Evolutionary conservation across 164 flowering plant genomes (phyloP), one percentile per base, ranked within the genome.

Genomic region (Brasenia schreberi): DNA sequence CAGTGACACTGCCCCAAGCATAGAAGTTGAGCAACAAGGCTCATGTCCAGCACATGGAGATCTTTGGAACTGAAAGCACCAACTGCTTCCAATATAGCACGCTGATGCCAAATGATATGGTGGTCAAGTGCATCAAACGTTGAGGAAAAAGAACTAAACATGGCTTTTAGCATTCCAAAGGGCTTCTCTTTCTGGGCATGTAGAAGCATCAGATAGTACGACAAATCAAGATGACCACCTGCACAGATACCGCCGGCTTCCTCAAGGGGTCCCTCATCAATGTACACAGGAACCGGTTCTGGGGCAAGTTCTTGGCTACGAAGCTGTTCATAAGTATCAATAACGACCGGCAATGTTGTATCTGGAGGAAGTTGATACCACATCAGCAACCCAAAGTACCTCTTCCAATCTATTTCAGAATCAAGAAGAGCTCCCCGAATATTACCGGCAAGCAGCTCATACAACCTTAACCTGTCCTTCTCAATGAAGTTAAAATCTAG

Each of bases 61-160:
- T 90, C 94, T 68, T 80, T 81, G 10, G 88, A 87, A 75, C 78
- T 83, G 73, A 85, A 81, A 76, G 84, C 86, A 42, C 99, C 99
- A 62, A 87, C 73, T 59, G 99, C 92, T 79, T 92, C 97, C 79
- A 95, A 72, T 63, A 88, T 71, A n/a, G 81, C 83, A 68, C 97
- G 89, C 66, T 95, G 99, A 79, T 95, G 99, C 99, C 99, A 95
- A 67, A 95, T 89, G 96, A 95, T 95, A 79, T 95, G 99, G 75
- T 92, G 80, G 73, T 95, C 99, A 73, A 92, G 94, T 56, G 94
- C 88, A 80, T 95, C 99, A 79, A 81, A 64, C 45, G 97, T 88
- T 75, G 99, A 95, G 68, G 97, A 85, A 72, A 79, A 88, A 65
- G 97, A 88, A 80, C 90, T 88, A 66, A 95, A 90, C 99, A 95